phyloP scores from a whole-genome alignment of 2,329 filamentous ascomycete genomes.

The Penicillium capsulatum region DNA sequence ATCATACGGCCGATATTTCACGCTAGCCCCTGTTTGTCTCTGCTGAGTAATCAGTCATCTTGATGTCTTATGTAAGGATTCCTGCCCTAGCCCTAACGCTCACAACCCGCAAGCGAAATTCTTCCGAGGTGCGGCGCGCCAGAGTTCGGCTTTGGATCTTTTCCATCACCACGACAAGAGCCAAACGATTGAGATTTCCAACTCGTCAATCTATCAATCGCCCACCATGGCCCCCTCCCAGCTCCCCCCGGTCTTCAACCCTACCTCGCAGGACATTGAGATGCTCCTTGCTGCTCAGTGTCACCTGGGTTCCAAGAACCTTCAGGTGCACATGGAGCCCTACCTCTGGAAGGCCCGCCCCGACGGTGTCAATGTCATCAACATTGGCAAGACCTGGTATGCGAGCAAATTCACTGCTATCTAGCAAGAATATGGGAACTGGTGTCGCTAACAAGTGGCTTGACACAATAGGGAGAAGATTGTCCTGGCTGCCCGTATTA shows the following conservation, averaged over 20 bases:
- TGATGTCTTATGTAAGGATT: background rate
- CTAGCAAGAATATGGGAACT: background rate
- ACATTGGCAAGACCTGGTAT: conserved; percentile 99
- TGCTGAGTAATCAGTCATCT: too few relatives aligned
- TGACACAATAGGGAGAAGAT: conserved; percentile 84
- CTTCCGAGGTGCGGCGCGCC: conserved; percentile 25
- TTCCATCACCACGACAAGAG: conserved; percentile 41
- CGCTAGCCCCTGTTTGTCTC: too few relatives aligned
- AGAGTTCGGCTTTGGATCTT: conserved; percentile 29
- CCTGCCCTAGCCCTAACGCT: conserved; percentile 38
- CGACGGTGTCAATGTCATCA: conserved; percentile 97
- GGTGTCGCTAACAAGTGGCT: conserved; percentile 20
- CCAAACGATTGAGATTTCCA: conserved; percentile 46
- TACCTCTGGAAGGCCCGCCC: conserved; percentile 99
- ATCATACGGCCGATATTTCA: conserved; percentile 32
- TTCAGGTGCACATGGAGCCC: conserved; percentile 98
- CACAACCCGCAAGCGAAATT: conserved; percentile 41
- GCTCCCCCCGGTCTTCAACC: conserved; percentile 92
- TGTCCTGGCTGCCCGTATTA: conserved; percentile 96
- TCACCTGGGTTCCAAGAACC: conserved; percentile 98
- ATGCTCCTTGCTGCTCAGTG: conserved; percentile 95
- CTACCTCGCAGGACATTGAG: conserved; percentile 98
- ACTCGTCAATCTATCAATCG: conserved; percentile 46
- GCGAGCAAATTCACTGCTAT: conserved; percentile 30
- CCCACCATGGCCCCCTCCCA: conserved; percentile 92